Evolutionary conservation across 2,329 filamentous ascomycete genomes (phyloP).

Genomic region (Thelonectria rubi): DNA sequence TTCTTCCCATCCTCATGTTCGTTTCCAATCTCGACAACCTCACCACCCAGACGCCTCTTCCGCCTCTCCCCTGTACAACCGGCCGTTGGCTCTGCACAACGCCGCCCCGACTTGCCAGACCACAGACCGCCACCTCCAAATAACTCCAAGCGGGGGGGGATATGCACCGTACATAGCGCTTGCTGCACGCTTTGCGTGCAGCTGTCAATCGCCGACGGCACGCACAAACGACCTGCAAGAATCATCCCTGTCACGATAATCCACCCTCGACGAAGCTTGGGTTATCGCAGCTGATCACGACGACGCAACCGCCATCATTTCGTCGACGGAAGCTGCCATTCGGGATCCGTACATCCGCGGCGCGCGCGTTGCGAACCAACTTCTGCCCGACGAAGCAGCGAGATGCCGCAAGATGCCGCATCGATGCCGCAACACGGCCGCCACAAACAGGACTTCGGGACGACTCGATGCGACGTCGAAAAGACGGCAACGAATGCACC

Average conservation of each 20-base stretch:
- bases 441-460: neutral
- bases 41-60: conserved; percentile 1
- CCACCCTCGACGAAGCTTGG: neutral
- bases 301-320: neutral
- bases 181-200: conserved; percentile 21
- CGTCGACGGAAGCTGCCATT: neutral
- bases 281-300: neutral
- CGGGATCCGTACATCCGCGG: conserved; percentile 3
- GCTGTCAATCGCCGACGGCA: conserved; percentile 22
- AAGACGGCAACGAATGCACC: neutral
- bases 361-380: neutral
- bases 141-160: conserved; percentile 8
- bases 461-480: neutral
- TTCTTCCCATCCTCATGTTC: conserved; percentile 1
- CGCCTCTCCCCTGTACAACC: conserved; percentile 12
- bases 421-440: conserved; percentile 11
- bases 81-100: neutral
- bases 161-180: conserved; percentile 9
- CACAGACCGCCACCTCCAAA: conserved; percentile 13
- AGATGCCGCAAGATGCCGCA: conserved; percentile 12
- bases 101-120: neutral
- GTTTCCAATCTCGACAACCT: neutral
- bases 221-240: conserved; percentile 14
- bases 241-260: conserved; percentile 17
- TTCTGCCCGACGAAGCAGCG: neutral